These are phyloP conservation scores for Tetraselmis chui DNA, from an alignment of 139 green algal genomes.

Conservation along the genomic window DNA sequence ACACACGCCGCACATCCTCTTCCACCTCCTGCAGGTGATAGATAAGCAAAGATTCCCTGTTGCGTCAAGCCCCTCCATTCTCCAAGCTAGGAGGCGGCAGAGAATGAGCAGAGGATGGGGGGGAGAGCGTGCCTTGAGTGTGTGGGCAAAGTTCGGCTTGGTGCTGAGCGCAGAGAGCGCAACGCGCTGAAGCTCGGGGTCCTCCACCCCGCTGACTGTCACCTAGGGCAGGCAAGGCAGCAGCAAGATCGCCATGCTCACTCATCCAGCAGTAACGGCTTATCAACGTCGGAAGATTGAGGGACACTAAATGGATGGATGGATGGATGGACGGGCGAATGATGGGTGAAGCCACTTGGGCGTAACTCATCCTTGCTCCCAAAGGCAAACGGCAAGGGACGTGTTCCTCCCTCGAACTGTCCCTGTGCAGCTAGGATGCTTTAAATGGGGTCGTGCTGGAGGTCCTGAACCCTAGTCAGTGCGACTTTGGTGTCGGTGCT, in stretches of 20 bases:
- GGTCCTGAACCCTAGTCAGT: not conserved
- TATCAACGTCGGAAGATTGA: no score
- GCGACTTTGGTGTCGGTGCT: not conserved
- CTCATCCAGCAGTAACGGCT: no score
- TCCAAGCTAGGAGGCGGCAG: not conserved
- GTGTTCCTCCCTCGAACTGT: no score
- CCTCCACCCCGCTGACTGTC: slow-evolving; percentile 60
- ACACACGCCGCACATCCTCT: slow-evolving; percentile 76
- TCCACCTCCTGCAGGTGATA: slow-evolving; percentile 48
- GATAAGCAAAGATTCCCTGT: not conserved
- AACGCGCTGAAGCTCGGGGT: slow-evolving; percentile 59
- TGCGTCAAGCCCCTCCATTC: no score
- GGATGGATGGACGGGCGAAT: not conserved
- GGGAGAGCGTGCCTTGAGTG: slow-evolving; percentile 24
- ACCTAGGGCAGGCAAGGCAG: slow-evolving; percentile 38
- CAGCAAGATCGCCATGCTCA: no score
- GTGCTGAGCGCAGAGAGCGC: slow-evolving; percentile 56
- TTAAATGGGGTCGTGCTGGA: no score
- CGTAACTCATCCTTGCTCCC: not conserved
- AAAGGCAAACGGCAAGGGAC: no score
- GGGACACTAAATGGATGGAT: not conserved
- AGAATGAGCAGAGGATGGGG: not conserved
- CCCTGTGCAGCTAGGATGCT: no score
- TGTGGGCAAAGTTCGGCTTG: slow-evolving; percentile 91
- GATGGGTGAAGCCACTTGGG: not conserved